These are phyloP conservation scores for Picea mariana DNA, from an alignment of 83 land plant genomes.

Conservation along the genomic window DNA sequence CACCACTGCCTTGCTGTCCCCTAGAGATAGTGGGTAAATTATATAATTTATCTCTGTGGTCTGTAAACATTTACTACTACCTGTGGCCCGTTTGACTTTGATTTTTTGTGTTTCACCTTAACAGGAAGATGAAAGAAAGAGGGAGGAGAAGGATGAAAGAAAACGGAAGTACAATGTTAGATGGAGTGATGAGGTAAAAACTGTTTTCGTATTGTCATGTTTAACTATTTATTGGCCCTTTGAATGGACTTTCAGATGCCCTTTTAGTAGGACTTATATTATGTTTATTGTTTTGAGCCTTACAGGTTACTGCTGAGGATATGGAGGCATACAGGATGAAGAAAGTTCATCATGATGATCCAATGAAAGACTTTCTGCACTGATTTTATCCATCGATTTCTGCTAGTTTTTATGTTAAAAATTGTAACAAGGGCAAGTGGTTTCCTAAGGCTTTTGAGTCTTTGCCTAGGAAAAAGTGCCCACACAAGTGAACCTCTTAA, in stretches of 20 bases:
- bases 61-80: background rate
- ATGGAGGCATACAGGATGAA: conserved; percentile 56
- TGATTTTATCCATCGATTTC: conserved; percentile 2
- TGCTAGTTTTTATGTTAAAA: background rate
- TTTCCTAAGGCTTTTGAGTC: no score
- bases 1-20: background rate
- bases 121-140: conserved; percentile 88
- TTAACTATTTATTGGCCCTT: background rate
- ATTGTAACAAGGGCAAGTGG: no score
- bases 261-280: background rate
- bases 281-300: conserved; percentile 13
- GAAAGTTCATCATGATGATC: conserved; percentile 42
- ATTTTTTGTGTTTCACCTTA: background rate
- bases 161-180: conserved; percentile 85
- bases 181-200: conserved; percentile 78
- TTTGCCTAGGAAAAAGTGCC: no score
- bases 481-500: no score
- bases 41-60: background rate
- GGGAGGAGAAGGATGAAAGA: conserved; percentile 83
- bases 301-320: conserved; percentile 45
- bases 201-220: background rate
- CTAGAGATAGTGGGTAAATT: background rate
- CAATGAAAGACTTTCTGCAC: conserved; percentile 44
- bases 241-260: conserved; percentile 1
- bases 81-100: background rate